Conservation (phyloP, 345 rosid genomes). For the Cardiospermum halicacabum region DNA sequence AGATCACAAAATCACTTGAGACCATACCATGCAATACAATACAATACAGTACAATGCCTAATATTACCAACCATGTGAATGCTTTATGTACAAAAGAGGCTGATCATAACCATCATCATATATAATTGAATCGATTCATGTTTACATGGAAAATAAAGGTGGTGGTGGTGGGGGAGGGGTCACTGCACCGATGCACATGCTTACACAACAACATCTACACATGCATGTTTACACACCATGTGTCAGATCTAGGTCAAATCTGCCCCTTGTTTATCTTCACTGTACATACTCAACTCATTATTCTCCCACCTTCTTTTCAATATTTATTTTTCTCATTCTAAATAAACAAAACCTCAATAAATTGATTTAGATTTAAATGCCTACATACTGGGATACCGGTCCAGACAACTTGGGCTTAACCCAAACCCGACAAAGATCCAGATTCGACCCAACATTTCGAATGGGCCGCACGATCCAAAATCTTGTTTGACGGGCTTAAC, state of each 20-base stretch:
- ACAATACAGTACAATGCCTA: no score
- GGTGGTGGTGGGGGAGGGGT: slow-evolving; percentile 14
- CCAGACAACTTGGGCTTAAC: no score
- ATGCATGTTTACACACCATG: slow-evolving; percentile 7
- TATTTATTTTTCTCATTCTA: no score
- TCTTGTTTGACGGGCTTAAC: no score
- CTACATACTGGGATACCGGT: no score
- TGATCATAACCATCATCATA: no score
- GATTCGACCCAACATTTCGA: no score
- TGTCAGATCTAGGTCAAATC: slow-evolving; percentile 12
- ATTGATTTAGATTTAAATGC: no score
- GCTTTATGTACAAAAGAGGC: not conserved
- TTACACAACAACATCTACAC: not conserved
- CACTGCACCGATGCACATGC: slow-evolving; percentile 18
- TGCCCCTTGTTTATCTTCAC: not conserved
- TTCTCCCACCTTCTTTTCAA: not conserved
- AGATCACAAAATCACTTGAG: not conserved
- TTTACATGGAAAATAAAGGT: slow-evolving; percentile 4
- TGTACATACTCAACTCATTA: not conserved
- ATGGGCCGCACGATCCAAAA: no score
- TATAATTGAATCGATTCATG: not conserved
- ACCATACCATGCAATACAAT: no score
- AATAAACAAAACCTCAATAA: no score
- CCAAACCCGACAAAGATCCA: no score
- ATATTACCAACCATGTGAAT: slow-evolving; percentile 6